These are phyloP conservation scores for Nematodospora anomalae DNA, from an alignment of 1,139 yeast genomes.

Conservation along the genomic window DNA sequence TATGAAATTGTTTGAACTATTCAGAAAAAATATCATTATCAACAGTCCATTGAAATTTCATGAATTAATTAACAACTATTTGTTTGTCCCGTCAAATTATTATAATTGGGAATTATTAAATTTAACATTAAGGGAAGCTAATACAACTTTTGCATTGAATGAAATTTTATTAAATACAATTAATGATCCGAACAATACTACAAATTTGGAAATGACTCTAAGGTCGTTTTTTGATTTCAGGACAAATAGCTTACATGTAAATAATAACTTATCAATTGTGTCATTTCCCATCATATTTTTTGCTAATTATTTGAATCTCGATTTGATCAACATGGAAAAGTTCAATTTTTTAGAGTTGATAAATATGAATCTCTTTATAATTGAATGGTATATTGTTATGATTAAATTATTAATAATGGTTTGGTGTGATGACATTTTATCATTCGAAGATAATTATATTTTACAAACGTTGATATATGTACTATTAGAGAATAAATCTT, in stretches of 20 bases:
- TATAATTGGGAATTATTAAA: slow-evolving; percentile 43
- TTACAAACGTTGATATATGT: slow-evolving; percentile 30
- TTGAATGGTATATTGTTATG: slow-evolving; percentile 44
- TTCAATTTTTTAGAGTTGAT: slow-evolving; percentile 17
- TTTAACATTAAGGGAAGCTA: slow-evolving; percentile 42
- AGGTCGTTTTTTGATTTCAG: slow-evolving; percentile 24
- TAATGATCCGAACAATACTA: slow-evolving; percentile 14
- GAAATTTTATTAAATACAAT: slow-evolving; percentile 12
- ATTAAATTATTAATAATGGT: slow-evolving; percentile 30
- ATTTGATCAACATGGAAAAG: slow-evolving; percentile 19
- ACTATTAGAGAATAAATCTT: slow-evolving; percentile 18
- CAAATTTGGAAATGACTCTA: slow-evolving; percentile 14
- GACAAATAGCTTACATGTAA: slow-evolving; percentile 27
- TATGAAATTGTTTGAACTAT: slow-evolving; percentile 31
- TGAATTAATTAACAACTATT: slow-evolving; percentile 42
- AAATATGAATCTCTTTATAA: slow-evolving; percentile 24
- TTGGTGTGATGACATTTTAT: slow-evolving; percentile 19
- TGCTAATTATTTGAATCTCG: slow-evolving; percentile 15
- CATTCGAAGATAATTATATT: slow-evolving; percentile 27
- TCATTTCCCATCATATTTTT: slow-evolving; percentile 45
- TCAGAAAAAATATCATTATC: slow-evolving; percentile 44
- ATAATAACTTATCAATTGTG: slow-evolving; percentile 45
- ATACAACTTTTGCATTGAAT: slow-evolving; percentile 18
- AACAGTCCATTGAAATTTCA: slow-evolving; percentile 47
- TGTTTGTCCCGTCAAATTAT: slow-evolving; percentile 36